Evolutionary conservation across 2,329 filamentous ascomycete species (phyloP), one percentile per base, ranked within the genome.

Genomic region (Aspergillus pseudonomiae): DNA sequence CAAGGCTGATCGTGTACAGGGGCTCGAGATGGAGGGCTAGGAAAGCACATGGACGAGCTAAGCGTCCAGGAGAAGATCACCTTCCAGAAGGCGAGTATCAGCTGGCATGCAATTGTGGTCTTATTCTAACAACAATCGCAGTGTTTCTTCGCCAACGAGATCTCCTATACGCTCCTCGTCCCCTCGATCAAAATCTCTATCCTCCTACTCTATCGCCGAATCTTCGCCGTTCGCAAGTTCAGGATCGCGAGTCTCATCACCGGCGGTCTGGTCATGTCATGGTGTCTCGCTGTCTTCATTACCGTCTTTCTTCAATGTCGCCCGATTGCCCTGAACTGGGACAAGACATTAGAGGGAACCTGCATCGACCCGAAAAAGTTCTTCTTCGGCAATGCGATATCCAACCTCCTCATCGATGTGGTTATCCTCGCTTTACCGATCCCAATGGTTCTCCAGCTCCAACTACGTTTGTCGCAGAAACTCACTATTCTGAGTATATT

Each of bases 131-230:
- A 28, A 24, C 6, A 10, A 19, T 28, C 12, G 7, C 32, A 59
- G 57, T 52, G 57, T 52, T 59, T 59, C 45, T 52, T 59, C 32
- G 57, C 57, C 21, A 59, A 59, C 45, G 57, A 59, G 28, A 59
- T 59, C 45, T 52, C 57, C 4, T 52, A 52, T 1, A 59, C 57
- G 7, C 45, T 59, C 45, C 57, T 59, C 4, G 12, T 59, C 30
- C 57, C 57, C 14, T 50, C 57, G 1, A 59, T 59, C 57, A 59
- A 50, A 52, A 39, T 59, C 32, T 59, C 57, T 2, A 59, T 52
- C 32, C 57, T 59, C 45, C 43, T 59, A 2, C 45, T 59, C 32
- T 59, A 59, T 34, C 57, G 45, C n/a, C 57, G 57, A 4, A 59
- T 59, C 57, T 59, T 59, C 24, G 12, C 45, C 30, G 32, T 59